phyloP scores from a whole-genome alignment of 2,329 filamentous ascomycete genomes.

The Cryphonectria naterciae region DNA sequence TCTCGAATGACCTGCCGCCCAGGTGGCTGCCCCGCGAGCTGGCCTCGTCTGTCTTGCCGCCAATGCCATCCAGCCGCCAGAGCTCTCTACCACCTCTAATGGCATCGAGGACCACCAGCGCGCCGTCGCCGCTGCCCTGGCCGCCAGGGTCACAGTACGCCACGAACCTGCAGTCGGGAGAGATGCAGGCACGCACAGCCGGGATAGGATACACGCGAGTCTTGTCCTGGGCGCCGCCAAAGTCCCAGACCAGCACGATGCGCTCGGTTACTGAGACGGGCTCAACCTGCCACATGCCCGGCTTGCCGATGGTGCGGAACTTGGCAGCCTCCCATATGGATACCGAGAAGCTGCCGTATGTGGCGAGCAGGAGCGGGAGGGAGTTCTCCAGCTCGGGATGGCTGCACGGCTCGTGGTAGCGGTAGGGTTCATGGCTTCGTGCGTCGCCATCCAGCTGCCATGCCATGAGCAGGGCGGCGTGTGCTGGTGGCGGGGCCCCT shows the following conservation, averaged over 20 bases:
- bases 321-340: conserved; percentile 47
- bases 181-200: conserved; percentile 44
- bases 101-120: conserved; percentile 44
- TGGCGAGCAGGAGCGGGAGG: conserved; percentile 42
- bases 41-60: conserved; percentile 25
- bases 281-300: conserved; percentile 41
- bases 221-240: conserved; percentile 39
- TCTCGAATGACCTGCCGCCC: conserved; percentile 16
- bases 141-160: conserved; percentile 45
- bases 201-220: conserved; percentile 46
- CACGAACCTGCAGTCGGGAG: conserved; percentile 46
- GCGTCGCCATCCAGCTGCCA: conserved; percentile 42
- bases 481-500: conserved; percentile 43
- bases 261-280: conserved; percentile 40
- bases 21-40: conserved; percentile 8
- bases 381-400: conserved; percentile 46
- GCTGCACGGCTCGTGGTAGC: conserved; percentile 38
- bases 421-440: conserved; percentile 36
- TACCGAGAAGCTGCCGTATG: conserved; percentile 44
- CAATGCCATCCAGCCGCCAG: conserved; percentile 42
- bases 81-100: conserved; percentile 40
- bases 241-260: conserved; percentile 47
- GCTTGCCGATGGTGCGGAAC: conserved; percentile 39
- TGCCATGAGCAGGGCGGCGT: conserved; percentile 44
- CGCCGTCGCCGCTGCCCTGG: conserved; percentile 37